Evolutionary conservation across 495 filamentous ascomycete species (phyloP), one percentile per base, ranked within the genome.

Genomic region (Elaphomyces granulatus): DNA sequence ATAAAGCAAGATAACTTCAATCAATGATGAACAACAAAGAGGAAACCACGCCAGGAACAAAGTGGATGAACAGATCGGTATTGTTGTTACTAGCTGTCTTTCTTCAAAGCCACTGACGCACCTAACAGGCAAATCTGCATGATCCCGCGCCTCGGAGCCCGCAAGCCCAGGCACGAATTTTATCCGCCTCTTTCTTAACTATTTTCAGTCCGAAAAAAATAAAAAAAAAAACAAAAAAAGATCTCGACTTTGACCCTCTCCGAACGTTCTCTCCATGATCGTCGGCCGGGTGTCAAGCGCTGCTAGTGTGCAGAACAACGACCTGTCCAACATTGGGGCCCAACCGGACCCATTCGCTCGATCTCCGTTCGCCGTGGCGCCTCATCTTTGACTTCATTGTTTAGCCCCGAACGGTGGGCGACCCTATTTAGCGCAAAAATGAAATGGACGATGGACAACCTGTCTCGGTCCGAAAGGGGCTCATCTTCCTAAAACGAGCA

Each of bases 271-370:
- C 23, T 28, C 23, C 23, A 6, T 6, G 23, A 6, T 28, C 12
- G 12, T 28, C 23, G 23, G 12, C 23, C 23, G 23, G 23, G 23
- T 28, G 23, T 28, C 23, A 28, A 28, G 23, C 23, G 12, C 23
- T 28, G 12, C 6, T 28, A 28, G 23, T 12, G 12, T 28, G 23
- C 23, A 28, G 23, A 28, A 12, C 6, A 28, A n/a, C n/a, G 6
- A 28, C 23, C 23, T 37, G 36, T 37, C 36, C 36, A 37, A 37
- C 36, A 20, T 37, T 37, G 36, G 14, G 12, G 18, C 36, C 36
- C 18, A 37, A 37, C 35, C 3, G 8, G 4, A 37, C 36, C 23
- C 12, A 12, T 12, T 28, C 6, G 23, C 12, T 28, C 23, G 23
- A 28, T 28, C 23, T 28, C 23, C 23, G 23, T 12, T n/a, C 23